Evolutionary conservation across 495 filamentous ascomycete genomes (phyloP).

Genomic region (Xylaria sp.): DNA sequence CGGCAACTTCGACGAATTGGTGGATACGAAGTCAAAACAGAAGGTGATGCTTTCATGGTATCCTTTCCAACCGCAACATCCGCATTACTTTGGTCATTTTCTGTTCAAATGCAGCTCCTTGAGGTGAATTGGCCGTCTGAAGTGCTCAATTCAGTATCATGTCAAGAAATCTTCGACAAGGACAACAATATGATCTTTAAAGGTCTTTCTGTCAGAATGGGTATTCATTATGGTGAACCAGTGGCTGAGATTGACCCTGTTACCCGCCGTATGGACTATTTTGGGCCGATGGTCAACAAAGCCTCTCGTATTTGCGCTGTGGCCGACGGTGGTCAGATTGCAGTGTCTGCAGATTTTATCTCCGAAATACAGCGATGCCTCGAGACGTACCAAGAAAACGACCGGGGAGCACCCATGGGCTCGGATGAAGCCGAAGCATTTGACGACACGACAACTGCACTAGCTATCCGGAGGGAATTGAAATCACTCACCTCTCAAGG

Average conservation of each 20-base stretch:
- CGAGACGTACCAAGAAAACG: conserved; percentile 80
- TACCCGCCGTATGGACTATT: conserved; percentile 98
- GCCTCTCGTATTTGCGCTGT: conserved; percentile 90
- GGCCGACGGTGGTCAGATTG: conserved; percentile 97
- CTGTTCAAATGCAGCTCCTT: conserved; percentile 85
- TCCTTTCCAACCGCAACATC: conserved; percentile 95
- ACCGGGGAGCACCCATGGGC: conserved; percentile 69
- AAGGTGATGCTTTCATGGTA: conserved; percentile 99
- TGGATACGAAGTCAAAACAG: conserved; percentile 98
- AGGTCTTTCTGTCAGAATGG: conserved; percentile 95
- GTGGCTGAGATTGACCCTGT: conserved; percentile 96
- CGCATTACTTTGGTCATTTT: conserved; percentile 93
- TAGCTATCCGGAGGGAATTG: conserved; percentile 84
- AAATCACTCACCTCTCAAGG: conserved; percentile 88
- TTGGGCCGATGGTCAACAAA: conserved; percentile 98
- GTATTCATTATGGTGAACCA: conserved; percentile 91
- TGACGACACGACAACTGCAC: conserved; percentile 72
- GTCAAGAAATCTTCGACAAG: conserved; percentile 79
- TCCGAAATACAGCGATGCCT: conserved; percentile 91
- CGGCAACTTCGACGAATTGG: conserved; percentile 91
- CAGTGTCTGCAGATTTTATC: conserved; percentile 95
- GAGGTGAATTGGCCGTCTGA: conserved; percentile 93
- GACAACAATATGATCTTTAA: conserved; percentile 91
- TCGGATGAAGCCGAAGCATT: conserved; percentile 71
- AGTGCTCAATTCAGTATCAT: conserved; percentile 84